Conservation (phyloP, 2,329 filamentous ascomycete genomes). For the Aspergillus sp. region DNA sequence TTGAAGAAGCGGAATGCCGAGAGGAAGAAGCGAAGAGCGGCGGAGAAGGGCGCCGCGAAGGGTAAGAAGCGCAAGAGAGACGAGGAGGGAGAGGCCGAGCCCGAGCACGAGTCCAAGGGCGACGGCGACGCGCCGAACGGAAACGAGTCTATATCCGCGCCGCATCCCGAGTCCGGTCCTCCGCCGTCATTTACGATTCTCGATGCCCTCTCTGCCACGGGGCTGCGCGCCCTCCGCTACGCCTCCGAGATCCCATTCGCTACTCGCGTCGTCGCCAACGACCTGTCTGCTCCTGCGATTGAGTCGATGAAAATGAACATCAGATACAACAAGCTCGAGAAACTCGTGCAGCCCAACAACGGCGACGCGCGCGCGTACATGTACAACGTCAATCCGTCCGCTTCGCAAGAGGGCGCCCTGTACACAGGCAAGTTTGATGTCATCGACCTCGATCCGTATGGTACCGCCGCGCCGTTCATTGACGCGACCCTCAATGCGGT, state of each 20-base stretch:
- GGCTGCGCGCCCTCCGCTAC: slow-evolving; percentile 86
- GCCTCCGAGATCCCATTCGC: slow-evolving; percentile 84
- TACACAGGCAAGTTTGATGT: slow-evolving; percentile 72
- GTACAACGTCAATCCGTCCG: slow-evolving; percentile 63
- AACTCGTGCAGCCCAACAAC: slow-evolving; percentile 69
- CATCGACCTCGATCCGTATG: slow-evolving; percentile 95
- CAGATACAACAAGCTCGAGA: slow-evolving; percentile 72
- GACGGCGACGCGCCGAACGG: slow-evolving; percentile 19
- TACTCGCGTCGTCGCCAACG: slow-evolving; percentile 83
- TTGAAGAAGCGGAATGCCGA: slow-evolving; percentile 53
- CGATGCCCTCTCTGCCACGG: slow-evolving; percentile 91
- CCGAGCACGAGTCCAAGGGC: slow-evolving; percentile 17
- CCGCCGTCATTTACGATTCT: slow-evolving; percentile 71
- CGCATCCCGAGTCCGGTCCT: slow-evolving; percentile 30
- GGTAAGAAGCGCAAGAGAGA: slow-evolving; percentile 40
- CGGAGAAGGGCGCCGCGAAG: slow-evolving; percentile 33
- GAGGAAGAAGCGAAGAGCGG: slow-evolving; percentile 35
- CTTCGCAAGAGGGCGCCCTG: slow-evolving; percentile 36
- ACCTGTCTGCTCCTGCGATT: slow-evolving; percentile 75
- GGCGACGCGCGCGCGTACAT: slow-evolving; percentile 89
- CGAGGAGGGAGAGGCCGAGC: slow-evolving; percentile 21
- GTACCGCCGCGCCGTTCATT: slow-evolving; percentile 87
- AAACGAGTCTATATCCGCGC: slow-evolving; percentile 8
- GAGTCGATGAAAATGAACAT: slow-evolving; percentile 82
- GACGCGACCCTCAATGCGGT: slow-evolving; percentile 87